Evolutionary conservation across 169 alveolate genomes (phyloP).

Genomic region (Eimeria necatrix): DNA sequence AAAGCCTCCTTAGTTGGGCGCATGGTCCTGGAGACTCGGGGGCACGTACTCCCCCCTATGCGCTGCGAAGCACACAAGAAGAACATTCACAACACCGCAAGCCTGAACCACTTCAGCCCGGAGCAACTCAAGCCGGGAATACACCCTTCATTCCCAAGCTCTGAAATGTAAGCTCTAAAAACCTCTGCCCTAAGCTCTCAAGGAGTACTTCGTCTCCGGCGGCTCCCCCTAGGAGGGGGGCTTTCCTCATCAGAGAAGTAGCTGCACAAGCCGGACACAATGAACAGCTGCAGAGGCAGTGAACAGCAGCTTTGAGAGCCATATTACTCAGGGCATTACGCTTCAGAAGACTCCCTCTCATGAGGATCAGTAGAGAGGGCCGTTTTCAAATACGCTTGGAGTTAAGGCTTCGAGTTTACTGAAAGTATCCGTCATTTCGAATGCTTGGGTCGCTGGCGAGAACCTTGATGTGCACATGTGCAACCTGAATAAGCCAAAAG

Average conservation of each 20-base stretch:
- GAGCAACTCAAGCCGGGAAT: no score
- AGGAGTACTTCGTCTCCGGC: neutral
- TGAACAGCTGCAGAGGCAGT: no score
- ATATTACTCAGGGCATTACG: no score
- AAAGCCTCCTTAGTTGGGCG: no score
- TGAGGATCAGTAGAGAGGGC: no score
- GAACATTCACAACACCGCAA: neutral
- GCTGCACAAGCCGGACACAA: neutral
- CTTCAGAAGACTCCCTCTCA: no score
- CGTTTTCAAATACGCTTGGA: no score
- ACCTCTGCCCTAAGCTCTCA: neutral
- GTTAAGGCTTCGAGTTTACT: neutral
- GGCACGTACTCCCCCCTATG: neutral
- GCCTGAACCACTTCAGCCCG: neutral
- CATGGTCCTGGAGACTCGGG: neutral
- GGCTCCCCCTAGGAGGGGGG: neutral
- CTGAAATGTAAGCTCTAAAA: no score
- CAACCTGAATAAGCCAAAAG: neutral
- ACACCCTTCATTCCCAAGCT: no score
- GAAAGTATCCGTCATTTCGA: neutral
- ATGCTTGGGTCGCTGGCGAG: neutral
- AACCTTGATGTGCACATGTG: neutral
- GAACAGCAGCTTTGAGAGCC: no score
- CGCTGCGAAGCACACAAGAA: neutral
- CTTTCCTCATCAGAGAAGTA: neutral